Evolutionary conservation across 345 rosid species (phyloP), one percentile per base, ranked within the genome.

Genomic region (Geranium brycei): DNA sequence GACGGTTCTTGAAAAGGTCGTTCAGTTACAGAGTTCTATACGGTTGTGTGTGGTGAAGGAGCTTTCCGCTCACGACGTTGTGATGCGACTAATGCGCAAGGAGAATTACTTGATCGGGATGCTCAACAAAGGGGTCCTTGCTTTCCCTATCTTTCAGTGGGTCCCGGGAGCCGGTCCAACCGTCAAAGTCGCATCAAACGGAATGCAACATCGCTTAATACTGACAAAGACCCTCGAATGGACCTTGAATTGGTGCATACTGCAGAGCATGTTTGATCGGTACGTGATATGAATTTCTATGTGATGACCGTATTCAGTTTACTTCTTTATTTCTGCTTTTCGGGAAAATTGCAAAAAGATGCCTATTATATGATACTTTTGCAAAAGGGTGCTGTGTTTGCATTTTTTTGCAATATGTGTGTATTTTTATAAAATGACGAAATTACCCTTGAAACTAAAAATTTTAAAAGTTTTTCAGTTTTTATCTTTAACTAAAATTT

Each of bases 211-310:
- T 72, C 83, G 83, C 66, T 75, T 83, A 40, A 85, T 91, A 28
- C 77, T 95, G 62, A 87, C 97, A 58, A 95, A 95, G 83, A 87
- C 96, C 71, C 91, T 95, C 61, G 96, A 91, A 62, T 95, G 99
- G 99, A 91, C 91, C 64, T 80, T 95, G 60, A 95, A 87, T 80
- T 95, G 97, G 97, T 95, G 97, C 76, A 87, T 95, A 75, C 74
- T 95, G 76, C 97, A 95, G 81, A 88, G 93, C 88, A 91, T 95
- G 99, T 91, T 95, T 84, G 97, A 95, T 67, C 75, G 95, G 99
- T 95, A 82, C 66, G 81, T 23, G 64, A 31, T 61, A 57, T 41
- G 56, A 57, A 17, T 23, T 23, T 23, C 28, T 23, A 23, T 23
- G 28, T 23, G 68, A n/a, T 71, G 62, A 62, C 68, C 17, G 17